phyloP scores from a whole-genome alignment of 2,329 filamentous ascomycete species.

The Phyllosticta citribraziliensis region DNA sequence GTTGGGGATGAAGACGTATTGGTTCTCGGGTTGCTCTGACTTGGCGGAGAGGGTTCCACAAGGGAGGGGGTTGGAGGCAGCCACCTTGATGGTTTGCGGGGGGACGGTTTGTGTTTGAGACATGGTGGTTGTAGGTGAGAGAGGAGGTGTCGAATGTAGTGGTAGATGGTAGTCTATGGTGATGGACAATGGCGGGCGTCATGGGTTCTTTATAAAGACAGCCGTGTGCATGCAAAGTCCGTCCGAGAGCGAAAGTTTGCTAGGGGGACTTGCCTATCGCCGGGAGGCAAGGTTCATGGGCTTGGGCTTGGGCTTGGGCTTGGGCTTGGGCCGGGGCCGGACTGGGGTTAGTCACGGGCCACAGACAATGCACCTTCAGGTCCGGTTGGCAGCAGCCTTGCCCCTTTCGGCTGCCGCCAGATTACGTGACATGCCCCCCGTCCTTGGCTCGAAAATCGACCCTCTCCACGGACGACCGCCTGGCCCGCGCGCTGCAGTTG shows the following conservation, averaged over 20 bases:
- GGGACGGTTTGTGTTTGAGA: neutral
- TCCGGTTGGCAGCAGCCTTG: neutral
- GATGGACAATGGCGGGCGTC: neutral
- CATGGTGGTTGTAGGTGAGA: neutral
- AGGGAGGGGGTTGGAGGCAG: neutral
- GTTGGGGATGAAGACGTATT: conserved; percentile 13
- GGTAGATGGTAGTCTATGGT: neutral
- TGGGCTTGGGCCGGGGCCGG: no score
- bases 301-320: no score
- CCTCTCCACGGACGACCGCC: neutral
- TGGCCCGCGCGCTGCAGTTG: neutral
- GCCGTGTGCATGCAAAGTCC: neutral
- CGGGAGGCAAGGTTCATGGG: neutral
- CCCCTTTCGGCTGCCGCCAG: neutral
- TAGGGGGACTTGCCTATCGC: neutral
- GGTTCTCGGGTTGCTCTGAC: neutral
- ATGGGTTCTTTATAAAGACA: neutral
- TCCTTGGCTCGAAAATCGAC: neutral
- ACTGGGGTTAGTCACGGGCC: neutral
- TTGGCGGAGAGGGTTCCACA: neutral
- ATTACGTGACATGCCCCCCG: neutral
- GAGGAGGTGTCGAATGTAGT: neutral
- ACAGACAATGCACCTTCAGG: neutral
- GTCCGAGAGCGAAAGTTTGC: neutral
- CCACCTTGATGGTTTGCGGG: neutral